These are phyloP conservation scores for Dentipellis fragilis DNA, from an alignment of 768 basidiomycete species.

Conservation along the genomic window DNA sequence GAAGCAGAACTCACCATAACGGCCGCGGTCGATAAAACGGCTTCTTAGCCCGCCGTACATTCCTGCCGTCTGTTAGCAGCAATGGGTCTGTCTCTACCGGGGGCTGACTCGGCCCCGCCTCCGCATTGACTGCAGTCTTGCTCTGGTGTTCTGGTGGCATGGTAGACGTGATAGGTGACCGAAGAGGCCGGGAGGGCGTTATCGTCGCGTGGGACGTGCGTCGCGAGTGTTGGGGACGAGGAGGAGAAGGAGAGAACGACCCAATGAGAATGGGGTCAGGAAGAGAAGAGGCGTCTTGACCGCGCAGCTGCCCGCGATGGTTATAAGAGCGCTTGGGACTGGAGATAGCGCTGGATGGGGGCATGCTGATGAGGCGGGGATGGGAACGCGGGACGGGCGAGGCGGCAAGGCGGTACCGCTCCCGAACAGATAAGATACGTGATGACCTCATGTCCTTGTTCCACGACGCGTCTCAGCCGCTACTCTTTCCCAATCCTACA, in stretches of 20 bases:
- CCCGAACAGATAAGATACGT: neutral
- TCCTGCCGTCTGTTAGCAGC: constrained; percentile 7
- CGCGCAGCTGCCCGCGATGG: neutral
- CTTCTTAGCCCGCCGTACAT: constrained; percentile 22
- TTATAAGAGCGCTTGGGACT: neutral
- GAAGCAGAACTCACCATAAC: constrained; percentile 27
- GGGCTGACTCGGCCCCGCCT: neutral
- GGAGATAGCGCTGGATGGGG: neutral
- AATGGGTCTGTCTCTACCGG: constrained; percentile 10
- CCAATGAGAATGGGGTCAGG: neutral
- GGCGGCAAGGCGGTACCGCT: neutral
- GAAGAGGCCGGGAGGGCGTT: neutral
- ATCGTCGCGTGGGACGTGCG: neutral
- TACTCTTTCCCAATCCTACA: neutral
- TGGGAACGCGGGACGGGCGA: neutral
- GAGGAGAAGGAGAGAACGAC: neutral
- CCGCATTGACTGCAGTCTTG: neutral
- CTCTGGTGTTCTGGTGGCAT: neutral
- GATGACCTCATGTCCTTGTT: neutral
- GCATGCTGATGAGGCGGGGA: neutral
- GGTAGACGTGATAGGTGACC: neutral
- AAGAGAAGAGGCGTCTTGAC: neutral
- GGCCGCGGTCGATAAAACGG: constrained; percentile 42
- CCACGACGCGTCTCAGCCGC: neutral
- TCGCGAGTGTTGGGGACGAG: neutral